A percentile compares a stretch with the other conserved stretches of the same genome.
phyloP scores from a whole-genome alignment of 1,139 yeast genomes.

The Yamadazyma diddensiae region DNA sequence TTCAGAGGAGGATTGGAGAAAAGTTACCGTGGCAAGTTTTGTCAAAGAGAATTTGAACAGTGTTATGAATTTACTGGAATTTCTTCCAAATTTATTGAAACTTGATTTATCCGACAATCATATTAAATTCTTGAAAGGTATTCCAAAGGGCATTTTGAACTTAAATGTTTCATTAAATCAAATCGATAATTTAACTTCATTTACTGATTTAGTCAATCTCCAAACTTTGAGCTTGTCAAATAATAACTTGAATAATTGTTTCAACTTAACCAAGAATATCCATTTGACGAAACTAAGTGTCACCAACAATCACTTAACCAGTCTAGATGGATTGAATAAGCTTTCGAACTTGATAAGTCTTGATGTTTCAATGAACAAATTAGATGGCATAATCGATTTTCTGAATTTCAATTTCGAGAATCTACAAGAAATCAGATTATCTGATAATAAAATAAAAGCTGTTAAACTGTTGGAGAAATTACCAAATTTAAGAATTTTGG shows the following conservation, averaged over 20 bases:
- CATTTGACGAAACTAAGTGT: slow-evolving; percentile 37
- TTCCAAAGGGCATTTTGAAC: slow-evolving; percentile 38
- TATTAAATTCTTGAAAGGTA: slow-evolving; percentile 45
- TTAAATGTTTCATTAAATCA: slow-evolving; percentile 37
- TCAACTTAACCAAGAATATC: slow-evolving; percentile 29
- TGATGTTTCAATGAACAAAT: slow-evolving; percentile 41
- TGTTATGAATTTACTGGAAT: slow-evolving; percentile 41
- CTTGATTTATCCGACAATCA: slow-evolving; percentile 42
- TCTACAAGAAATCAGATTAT: slow-evolving; percentile 44
- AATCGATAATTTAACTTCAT: slow-evolving; percentile 42
- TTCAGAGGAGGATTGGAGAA: slow-evolving; percentile 41
- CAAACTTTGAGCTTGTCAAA: slow-evolving; percentile 41
- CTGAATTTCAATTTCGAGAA: slow-evolving; percentile 30
- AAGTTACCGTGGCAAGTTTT: slow-evolving; percentile 35
- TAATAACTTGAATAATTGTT: slow-evolving; percentile 35
- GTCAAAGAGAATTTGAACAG: slow-evolving; percentile 30
- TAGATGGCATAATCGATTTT: slow-evolving; percentile 40
- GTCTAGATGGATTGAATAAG: slow-evolving; percentile 36
- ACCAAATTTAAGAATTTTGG: slow-evolving; percentile 35
- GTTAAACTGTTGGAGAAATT: slow-evolving; percentile 36
- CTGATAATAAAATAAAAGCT: slow-evolving; percentile 36
- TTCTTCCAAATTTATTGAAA: slow-evolving; percentile 42
- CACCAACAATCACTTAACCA: slow-evolving; percentile 29
- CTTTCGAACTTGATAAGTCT: slow-evolving; percentile 40
- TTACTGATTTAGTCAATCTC: slow-evolving; percentile 36